phyloP scores from a whole-genome alignment of 2,329 filamentous ascomycete genomes.

The Aureobasidium uvarum region DNA sequence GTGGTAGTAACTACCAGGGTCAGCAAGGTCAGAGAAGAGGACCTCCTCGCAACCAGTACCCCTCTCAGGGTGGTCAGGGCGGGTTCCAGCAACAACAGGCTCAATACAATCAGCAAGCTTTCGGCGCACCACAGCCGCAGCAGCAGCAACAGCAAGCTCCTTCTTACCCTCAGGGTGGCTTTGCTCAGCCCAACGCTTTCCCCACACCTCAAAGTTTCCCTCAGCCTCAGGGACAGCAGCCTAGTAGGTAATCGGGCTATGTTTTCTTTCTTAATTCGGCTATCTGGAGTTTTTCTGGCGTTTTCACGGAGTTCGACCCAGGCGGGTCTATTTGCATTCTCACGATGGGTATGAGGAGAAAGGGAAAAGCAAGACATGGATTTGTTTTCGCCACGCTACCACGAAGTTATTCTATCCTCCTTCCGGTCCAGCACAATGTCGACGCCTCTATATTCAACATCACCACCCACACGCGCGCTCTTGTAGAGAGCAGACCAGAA shows the following conservation, averaged over 20 bases:
- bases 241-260: not conserved
- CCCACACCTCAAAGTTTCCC: slow-evolving; percentile 17
- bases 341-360: slow-evolving; percentile 6
- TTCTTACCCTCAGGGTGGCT: slow-evolving; percentile 29
- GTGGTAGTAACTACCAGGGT: slow-evolving; percentile 36
- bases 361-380: slow-evolving; percentile 25
- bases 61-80: slow-evolving; percentile 22
- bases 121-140: slow-evolving; percentile 30
- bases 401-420: slow-evolving; percentile 10
- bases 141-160: slow-evolving; percentile 36
- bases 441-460: slow-evolving; percentile 19
- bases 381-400: slow-evolving; percentile 20
- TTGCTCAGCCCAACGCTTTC: slow-evolving; percentile 17
- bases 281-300: slow-evolving; percentile 16
- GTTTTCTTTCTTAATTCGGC: not conserved
- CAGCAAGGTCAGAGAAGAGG: slow-evolving; percentile 37
- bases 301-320: not conserved
- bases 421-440: slow-evolving; percentile 14
- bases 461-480: slow-evolving; percentile 1
- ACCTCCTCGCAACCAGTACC: slow-evolving; percentile 37
- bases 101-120: slow-evolving; percentile 31
- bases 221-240: slow-evolving; percentile 15
- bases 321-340: slow-evolving; percentile 19
- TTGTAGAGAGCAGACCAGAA: not conserved
- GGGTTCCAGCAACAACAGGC: slow-evolving; percentile 33